Base-by-base conservation (phyloP, 148 eudicot genomes). In the Heliamphora exappendiculata region DNA sequence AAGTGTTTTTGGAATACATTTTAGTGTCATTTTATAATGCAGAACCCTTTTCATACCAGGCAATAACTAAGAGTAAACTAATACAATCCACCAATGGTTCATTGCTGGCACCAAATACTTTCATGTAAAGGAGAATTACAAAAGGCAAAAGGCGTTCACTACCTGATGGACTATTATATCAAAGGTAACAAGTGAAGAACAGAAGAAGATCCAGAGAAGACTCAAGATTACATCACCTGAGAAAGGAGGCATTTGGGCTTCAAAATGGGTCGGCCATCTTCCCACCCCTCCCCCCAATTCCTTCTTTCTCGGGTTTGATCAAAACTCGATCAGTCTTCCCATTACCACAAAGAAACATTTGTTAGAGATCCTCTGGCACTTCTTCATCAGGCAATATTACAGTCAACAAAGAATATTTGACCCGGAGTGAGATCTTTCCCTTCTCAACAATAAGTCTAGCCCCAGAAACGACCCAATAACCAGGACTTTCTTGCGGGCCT, bases 391-490 rank as follows among this genome's bases (percentile, higher is more conserved):
- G 97, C 74, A 80, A 84, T 31, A 84, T 63, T 22, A 78, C 89
- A 41, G 99, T 93, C 68, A 96, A 85, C 44, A 96, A 80, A 47
- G 98, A 88, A 78, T 96, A 93, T 69, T 84, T 96, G 11, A 96
- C 99, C 55, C 90, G 84, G 1, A 96, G 78, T 4, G 97, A 93
- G 60, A 96, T 91, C 83, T 84, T 96, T 51, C 98, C 97, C 82
- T 91, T 91, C 79, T 96, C 99, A 42, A 96, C 97, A 24, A 87
- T 59, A 45, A 96, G 98, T 54, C 91, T 84, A 47, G 99, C 98
- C 57, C 99, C 99, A 19, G 99, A 93, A 44, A 89, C 94, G 33
- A 96, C 94, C 99, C 99, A 96, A 78, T 96, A 96, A 54, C 99
- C 99, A 0, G 99, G 99, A 28, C 85, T 78, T 70, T 96, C 98